Percentiles rank a stretch among this genome's conserved stretches.
Evolutionary conservation across 306 rosid genomes (phyloP).

Genomic region (Sphenostylis stenocarpa): DNA sequence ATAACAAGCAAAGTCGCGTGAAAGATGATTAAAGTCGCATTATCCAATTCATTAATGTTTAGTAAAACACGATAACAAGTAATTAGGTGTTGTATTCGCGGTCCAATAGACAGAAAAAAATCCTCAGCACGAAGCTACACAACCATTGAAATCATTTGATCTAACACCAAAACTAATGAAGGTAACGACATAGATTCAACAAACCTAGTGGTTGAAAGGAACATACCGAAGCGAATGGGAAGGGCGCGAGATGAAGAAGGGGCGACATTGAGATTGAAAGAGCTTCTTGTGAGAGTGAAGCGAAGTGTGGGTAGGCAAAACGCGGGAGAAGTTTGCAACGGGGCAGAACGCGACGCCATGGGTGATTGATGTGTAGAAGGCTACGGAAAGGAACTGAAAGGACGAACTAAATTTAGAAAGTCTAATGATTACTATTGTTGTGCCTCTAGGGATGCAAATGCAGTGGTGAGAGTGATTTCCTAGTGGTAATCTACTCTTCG

Average conservation of each 20-base stretch:
- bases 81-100: not conserved
- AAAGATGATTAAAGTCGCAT: not conserved
- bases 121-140: not conserved
- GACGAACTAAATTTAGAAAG: not conserved
- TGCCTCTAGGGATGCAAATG: not conserved
- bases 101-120: not conserved
- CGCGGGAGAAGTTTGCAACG: slow-evolving; percentile 33
- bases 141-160: not conserved
- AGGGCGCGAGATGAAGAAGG: slow-evolving; percentile 24
- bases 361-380: not conserved
- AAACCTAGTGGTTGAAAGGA: not conserved
- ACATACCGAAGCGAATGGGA: slow-evolving; percentile 41
- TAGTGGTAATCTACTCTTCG: not conserved
- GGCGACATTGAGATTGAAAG: slow-evolving; percentile 43
- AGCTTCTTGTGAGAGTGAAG: not conserved
- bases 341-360: slow-evolving; percentile 50
- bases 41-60: not conserved
- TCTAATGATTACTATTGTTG: not conserved
- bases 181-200: not conserved
- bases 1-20: too few relatives aligned
- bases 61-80: not conserved
- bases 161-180: not conserved
- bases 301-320: slow-evolving; percentile 14
- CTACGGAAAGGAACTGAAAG: not conserved
- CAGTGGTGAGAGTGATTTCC: not conserved